Base-by-base conservation (phyloP, 345 rosid genomes). In the Brassica carinata region DNA sequence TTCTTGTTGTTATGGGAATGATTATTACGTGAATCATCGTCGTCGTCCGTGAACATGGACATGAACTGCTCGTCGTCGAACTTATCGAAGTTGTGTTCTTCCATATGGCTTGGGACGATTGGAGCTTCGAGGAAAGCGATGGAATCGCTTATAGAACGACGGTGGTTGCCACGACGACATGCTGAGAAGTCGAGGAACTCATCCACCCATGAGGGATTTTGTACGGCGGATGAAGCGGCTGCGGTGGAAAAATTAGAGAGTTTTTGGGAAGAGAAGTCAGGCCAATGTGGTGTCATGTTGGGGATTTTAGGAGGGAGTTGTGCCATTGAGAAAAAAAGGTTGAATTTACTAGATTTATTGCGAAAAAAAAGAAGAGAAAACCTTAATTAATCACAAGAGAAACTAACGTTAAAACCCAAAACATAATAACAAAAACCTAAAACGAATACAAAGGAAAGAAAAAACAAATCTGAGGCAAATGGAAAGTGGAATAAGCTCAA, bases 231-330 rank as follows among this genome's bases (percentile, higher is more conserved):
- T 15, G 82, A 18, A 55, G 75, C 73, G 27, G 75, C 1, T 64
- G 77, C 10, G 9, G 86, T 48, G 55, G 55, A 14, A 11, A 48
- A 48, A 53, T 53, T 18, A 53, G 58, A 80, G 30, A 85, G 33
- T 33, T 79, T 87, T 61, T 88, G 90, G 55, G 78, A 67, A 13
- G 85, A 40, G 70, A 90, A 87, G 48, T 90, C 94, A 3, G 93
- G 90, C 98, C 98, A 94, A 83, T 82, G 84, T 77, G 79, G 82
- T 4, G 93, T 45, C 88, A 89, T 82, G 85, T 82, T 90, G 4
- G 97, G 98, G 86, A 92, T 88, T 83, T 94, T 92, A 2, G 98
- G 98, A 64, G 97, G 98, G 79, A 94, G 84, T 77, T 94, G 97
- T 69, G 97, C 97, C 98, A 92, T 91, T 70, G 69, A 19, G 26